These are phyloP conservation scores for Podila epicladia DNA, from an alignment of 192 early-diverging fungal genomes.

Conservation along the genomic window DNA sequence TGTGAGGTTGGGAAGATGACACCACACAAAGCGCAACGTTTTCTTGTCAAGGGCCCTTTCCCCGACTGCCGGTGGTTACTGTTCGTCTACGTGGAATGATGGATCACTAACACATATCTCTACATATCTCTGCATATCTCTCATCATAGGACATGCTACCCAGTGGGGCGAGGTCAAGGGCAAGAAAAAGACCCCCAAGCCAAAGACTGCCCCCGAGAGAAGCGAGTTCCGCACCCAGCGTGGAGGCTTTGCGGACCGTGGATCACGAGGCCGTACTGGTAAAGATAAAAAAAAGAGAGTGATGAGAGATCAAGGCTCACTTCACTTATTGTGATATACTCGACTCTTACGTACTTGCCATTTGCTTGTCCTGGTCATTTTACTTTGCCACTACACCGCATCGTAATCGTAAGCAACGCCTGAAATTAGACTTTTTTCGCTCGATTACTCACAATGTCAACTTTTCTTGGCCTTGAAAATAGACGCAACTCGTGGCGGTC, in stretches of 20 bases:
- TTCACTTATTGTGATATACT: neutral
- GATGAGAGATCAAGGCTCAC: neutral
- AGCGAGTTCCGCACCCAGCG: constrained; percentile 59
- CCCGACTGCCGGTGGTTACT: too few relatives aligned
- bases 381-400: too few relatives aligned
- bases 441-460: too few relatives aligned
- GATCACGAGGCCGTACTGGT: constrained; percentile 73
- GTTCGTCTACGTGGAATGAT: too few relatives aligned
- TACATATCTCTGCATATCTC: too few relatives aligned
- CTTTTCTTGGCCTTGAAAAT: neutral
- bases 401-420: too few relatives aligned
- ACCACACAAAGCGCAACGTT: too few relatives aligned
- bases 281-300: constrained; percentile 9
- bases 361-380: too few relatives aligned
- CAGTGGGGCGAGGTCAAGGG: constrained; percentile 93
- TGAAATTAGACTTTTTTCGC: neutral
- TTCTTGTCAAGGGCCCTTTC: too few relatives aligned
- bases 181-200: constrained; percentile 66
- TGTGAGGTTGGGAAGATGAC: too few relatives aligned
- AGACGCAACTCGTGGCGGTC: constrained; percentile 73
- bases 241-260: constrained; percentile 64
- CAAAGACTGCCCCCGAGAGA: constrained; percentile 63
- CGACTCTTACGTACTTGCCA: neutral
- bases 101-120: too few relatives aligned
- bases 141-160: constrained; percentile 71